phyloP scores from a whole-genome alignment of 768 basidiomycete species.

The Tubosaeta sp. region DNA sequence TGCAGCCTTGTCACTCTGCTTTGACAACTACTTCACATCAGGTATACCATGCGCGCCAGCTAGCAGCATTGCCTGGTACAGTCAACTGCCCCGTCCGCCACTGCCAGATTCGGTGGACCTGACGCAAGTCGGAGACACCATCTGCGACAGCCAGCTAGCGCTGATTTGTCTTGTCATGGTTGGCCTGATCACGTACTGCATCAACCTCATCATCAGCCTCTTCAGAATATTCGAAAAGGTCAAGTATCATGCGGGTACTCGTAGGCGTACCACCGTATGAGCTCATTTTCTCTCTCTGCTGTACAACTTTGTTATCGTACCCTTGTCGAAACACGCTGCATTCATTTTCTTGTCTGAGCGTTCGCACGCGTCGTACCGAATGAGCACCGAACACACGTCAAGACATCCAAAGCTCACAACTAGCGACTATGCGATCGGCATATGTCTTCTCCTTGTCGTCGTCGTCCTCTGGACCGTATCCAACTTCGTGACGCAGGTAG shows the following conservation, averaged over 20 bases:
- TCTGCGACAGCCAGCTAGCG: slow-evolving; percentile 75
- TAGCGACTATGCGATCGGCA: slow-evolving; percentile 51
- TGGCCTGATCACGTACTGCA: slow-evolving; percentile 76
- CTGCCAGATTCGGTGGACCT: slow-evolving; percentile 24
- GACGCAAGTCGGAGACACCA: slow-evolving; percentile 46
- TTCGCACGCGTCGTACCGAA: slow-evolving; percentile 15
- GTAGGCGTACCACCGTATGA: slow-evolving; percentile 16
- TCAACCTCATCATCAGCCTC: slow-evolving; percentile 78
- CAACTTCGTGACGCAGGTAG: slow-evolving; percentile 83
- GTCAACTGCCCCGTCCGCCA: slow-evolving; percentile 47
- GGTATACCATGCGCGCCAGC: slow-evolving; percentile 68
- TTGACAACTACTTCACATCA: slow-evolving; percentile 92
- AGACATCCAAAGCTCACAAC: slow-evolving; percentile 6
- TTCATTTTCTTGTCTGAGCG: not conserved
- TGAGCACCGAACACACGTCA: slow-evolving; percentile 16
- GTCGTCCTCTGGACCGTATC: slow-evolving; percentile 86
- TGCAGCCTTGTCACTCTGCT: slow-evolving; percentile 78
- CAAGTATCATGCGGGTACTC: slow-evolving; percentile 56
- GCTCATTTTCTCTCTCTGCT: not conserved
- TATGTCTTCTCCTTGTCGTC: slow-evolving; percentile 66
- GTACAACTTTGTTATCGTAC: slow-evolving; percentile 4
- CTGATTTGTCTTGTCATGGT: slow-evolving; percentile 76
- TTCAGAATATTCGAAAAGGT: slow-evolving; percentile 89
- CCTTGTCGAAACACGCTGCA: not conserved
- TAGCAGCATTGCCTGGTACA: slow-evolving; percentile 69